These are phyloP conservation scores for Biscogniauxia marginata DNA, from an alignment of 2,329 filamentous ascomycete species.

Conservation along the genomic window DNA sequence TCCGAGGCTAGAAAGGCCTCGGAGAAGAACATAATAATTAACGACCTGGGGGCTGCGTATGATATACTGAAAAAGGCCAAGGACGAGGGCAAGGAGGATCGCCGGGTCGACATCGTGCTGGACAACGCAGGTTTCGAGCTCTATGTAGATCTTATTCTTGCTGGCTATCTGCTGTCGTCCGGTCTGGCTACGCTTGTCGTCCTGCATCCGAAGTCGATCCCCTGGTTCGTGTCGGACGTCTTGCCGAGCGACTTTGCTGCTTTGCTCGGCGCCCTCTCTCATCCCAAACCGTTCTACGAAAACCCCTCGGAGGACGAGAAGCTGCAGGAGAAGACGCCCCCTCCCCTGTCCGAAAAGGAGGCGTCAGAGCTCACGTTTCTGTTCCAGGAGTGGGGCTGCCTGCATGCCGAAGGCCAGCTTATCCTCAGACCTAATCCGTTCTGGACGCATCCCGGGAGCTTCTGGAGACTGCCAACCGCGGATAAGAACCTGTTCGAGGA, in stretches of 20 bases:
- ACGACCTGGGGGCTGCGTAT: slow-evolving; percentile 77
- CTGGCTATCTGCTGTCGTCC: slow-evolving; percentile 81
- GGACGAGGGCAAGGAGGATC: slow-evolving; percentile 60
- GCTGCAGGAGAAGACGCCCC: slow-evolving; percentile 54
- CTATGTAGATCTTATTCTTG: slow-evolving; percentile 90
- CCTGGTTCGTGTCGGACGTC: slow-evolving; percentile 98
- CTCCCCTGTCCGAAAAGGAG: slow-evolving; percentile 66
- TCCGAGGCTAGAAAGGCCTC: slow-evolving; percentile 80
- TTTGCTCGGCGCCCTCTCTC: slow-evolving; percentile 77
- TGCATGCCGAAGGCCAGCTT: slow-evolving; percentile 82
- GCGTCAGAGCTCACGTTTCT: slow-evolving; percentile 68
- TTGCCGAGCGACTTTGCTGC: slow-evolving; percentile 79
- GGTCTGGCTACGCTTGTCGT: slow-evolving; percentile 84
- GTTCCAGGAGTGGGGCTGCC: slow-evolving; percentile 75
- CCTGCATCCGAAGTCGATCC: slow-evolving; percentile 90
- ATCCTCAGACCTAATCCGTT: slow-evolving; percentile 81
- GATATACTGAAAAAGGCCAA: slow-evolving; percentile 64
- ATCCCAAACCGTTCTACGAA: slow-evolving; percentile 77
- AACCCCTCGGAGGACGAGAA: slow-evolving; percentile 67
- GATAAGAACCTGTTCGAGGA: slow-evolving; percentile 71
- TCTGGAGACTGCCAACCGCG: slow-evolving; percentile 76
- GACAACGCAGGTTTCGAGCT: slow-evolving; percentile 98
- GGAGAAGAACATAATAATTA: slow-evolving; percentile 89
- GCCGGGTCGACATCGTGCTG: slow-evolving; percentile 88
- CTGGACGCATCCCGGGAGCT: slow-evolving; percentile 87